Base-by-base conservation (phyloP, 768 basidiomycete genomes). In the Naganishia antarctica region DNA sequence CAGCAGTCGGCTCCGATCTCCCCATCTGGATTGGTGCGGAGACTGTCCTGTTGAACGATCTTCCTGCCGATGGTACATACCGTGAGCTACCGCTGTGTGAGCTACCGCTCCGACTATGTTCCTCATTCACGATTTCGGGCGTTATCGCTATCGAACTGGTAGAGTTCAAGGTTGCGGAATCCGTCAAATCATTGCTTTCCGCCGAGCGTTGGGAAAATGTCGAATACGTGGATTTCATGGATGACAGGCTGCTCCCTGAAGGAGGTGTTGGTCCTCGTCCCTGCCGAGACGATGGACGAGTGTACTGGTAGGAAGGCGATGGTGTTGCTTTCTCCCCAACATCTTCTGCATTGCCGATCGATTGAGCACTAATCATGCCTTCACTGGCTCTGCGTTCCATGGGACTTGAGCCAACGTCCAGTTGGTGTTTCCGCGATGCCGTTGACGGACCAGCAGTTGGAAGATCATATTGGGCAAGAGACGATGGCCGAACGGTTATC, bases 371-470 rank as follows among this genome's bases (percentile, higher is more conserved):
- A 21, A 57, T 23, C 53, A 57, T 57, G 23, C 53, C 23, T 23
- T 57, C 53, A 34, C 53, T 57, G 18, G 53, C 53, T 57, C 53
- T 57, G 34, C 53, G 53, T 40, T 57, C 53, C 53, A 57, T 57
- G 2, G 53, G 53, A 29, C 53, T 57, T n/a, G 53, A 57, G 12
- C 15, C 50, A 1, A 31, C 26, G 28, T 40, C 37, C n/a, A 25
- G 9, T 13, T 57, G 34, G 23, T 11, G n/a, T 1, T 25, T 34
- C 34, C 53, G 34, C 21, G 53, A 37, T 41, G 37, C 23, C 15
- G 53, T 40, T 6, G 37, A 26, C 53, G 53, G 3, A 4, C 37
- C 37, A 7, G 18, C 18, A 23, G 53, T 9, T 2, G 37, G 31
- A 12, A 32, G 18, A 26, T 57, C 53, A 31, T 57, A 57, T 29